Conservation (phyloP, 2,329 filamentous ascomycete species). For the Sporothrix inflata region DNA sequence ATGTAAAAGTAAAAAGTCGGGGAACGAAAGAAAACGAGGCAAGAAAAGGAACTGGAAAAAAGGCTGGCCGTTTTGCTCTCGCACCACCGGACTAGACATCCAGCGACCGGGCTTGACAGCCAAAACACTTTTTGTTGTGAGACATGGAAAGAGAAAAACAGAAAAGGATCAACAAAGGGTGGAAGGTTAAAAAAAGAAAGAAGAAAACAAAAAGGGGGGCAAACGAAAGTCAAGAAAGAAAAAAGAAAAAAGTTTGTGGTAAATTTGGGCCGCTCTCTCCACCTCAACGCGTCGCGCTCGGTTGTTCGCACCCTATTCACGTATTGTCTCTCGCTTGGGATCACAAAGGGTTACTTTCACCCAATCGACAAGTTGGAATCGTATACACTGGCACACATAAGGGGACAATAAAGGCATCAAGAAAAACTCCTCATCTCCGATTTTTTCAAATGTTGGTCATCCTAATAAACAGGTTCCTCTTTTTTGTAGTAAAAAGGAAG, state of each 20-base stretch:
- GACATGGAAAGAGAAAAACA: neutral
- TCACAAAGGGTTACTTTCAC: neutral
- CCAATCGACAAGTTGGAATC: neutral
- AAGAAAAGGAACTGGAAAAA: neutral
- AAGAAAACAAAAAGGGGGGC: neutral
- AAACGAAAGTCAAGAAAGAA: neutral
- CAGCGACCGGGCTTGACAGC: neutral
- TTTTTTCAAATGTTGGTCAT: constrained; percentile 13
- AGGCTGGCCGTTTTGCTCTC: neutral
- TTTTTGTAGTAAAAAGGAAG: neutral
- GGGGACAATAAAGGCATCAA: neutral
- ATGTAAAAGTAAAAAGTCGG: constrained; percentile 23
- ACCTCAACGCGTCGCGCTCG: neutral
- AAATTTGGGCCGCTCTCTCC: neutral
- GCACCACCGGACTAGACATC: neutral
- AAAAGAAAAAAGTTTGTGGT: neutral
- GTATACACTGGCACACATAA: neutral
- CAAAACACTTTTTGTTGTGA: neutral
- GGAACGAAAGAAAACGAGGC: neutral
- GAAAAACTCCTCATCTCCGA: constrained; percentile 7
- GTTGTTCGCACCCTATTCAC: neutral
- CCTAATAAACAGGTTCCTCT: constrained; percentile 16
- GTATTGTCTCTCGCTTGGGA: constrained; percentile 2
- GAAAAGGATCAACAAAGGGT: neutral
- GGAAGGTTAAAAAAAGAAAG: neutral